Evolutionary conservation across 1,284 basidiomycete species (phyloP), one percentile per base, ranked within the genome.

Genomic region (Malassezia restricta): DNA sequence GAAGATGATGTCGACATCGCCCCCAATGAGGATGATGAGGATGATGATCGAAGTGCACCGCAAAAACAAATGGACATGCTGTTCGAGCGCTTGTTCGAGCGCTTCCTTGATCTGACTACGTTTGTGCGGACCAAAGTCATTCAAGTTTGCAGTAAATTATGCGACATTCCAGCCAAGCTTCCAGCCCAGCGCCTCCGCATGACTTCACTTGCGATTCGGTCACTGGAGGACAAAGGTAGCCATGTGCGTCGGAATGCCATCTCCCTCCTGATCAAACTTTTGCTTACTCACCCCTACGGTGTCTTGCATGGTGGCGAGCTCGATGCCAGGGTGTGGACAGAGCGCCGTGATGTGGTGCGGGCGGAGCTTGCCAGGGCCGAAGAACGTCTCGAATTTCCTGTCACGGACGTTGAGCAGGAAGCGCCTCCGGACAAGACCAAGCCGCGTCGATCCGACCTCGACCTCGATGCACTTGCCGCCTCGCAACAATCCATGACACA

Each of bases 41-140:
- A 58, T 14, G 64, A 63, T 41, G 59, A 51, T 17, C 12, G 9
- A 8, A 35, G n/a, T 6, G 80, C 83, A 56, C 80, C 80, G 42
- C 81, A 85, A 71, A 88, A 87, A 66, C 85, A 92, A 73, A 81
- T 95, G 67, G 82, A 83, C 59, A 79, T 79, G 3, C 82, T 94
- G 45, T 95, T 86, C 71, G 83, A 85, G 43, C 78, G 87, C 6
- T 80, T 98, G 28, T 80, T 87, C 52, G 86, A 89, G 60, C 83
- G 92, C 17, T 84, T 84, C 62, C 80, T 92, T 54, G 94, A 98
- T 73, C 76, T 86, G 14, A 88, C 87, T 54, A 85, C 84, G 17
- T 96, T 90, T 73, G 91, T 98, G 30, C 84, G 91, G 43, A 81
- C 82, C 53, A 94, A 90, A 72, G 86, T 90, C 28, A 80, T 95